Percentiles rank a stretch among this genome's conserved stretches.
Conservation (phyloP, 768 basidiomycete genomes). For the Suillus tomentosus region DNA sequence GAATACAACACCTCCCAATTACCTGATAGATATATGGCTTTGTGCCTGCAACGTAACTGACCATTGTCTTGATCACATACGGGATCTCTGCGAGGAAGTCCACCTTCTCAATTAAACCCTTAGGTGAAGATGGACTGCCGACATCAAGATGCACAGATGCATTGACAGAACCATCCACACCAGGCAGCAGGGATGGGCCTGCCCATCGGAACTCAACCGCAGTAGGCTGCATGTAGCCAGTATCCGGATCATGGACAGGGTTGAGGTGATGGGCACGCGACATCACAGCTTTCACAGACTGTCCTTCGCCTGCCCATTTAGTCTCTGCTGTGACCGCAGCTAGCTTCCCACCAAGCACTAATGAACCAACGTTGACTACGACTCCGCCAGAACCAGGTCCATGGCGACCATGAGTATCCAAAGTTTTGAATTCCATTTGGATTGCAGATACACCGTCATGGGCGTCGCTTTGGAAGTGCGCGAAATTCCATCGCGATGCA, state of each 20-base stretch:
- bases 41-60: conserved; percentile 90
- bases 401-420: conserved; percentile 72
- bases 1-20: conserved; percentile 14
- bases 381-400: conserved; percentile 83
- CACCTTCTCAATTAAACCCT: conserved; percentile 88
- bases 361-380: conserved; percentile 80
- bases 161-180: conserved; percentile 52
- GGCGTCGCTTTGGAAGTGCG: conserved; percentile 78
- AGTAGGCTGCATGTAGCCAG: conserved; percentile 75
- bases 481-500: conserved; percentile 95
- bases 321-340: conserved; percentile 80
- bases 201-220: conserved; percentile 78
- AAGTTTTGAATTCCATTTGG: conserved; percentile 96
- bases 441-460: conserved; percentile 80
- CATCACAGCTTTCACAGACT: conserved; percentile 48
- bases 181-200: conserved; percentile 60
- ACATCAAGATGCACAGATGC: conserved; percentile 61
- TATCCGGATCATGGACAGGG: conserved; percentile 68
- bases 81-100: conserved; percentile 96
- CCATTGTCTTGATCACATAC: conserved; percentile 85
- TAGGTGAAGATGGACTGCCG: conserved; percentile 56
- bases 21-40: conserved; percentile 97
- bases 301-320: conserved; percentile 65
- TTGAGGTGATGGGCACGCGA: conserved; percentile 70
- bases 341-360: conserved; percentile 81